Base-by-base conservation (phyloP, 2,329 filamentous ascomycete genomes). In the Sclerotinia spermophila region DNA sequence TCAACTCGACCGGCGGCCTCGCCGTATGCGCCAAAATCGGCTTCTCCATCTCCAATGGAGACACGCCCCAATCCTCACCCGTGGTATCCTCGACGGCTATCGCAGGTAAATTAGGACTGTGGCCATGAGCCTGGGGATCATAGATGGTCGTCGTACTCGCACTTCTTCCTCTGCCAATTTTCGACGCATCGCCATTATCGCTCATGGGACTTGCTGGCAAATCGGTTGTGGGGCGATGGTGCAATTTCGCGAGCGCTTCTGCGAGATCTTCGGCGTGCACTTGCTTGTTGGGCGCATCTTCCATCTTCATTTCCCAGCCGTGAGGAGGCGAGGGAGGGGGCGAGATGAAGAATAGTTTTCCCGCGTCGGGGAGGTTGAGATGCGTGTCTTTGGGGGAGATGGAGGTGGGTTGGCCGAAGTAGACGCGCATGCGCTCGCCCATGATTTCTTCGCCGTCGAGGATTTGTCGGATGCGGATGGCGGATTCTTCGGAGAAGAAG, bases 391-490 rank as follows among this genome's bases (percentile, higher is more conserved):
- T 78, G 53, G 82, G 76, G 75, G 86, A 81, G 68, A 89, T 80
- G n/a, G 86, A 83, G 0, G 89, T 91, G 62, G 83, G 81, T 77
- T 88, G 85, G 76, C 89, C 89, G 75, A 90, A 91, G 82, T 90
- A 94, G 76, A 93, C 86, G 74, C 86, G 86, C 76, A 90, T 86
- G 69, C 85, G 84, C 79, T 90, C 85, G 76, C 91, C 92, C 82
- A 94, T 86, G 74, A 95, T 85, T 35, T 83, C 83, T 81, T 94
- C 90, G 76, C 90, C 89, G 77, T 96, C 92, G 81, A 93, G 92
- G 69, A 90, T 84, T 75, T 88, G 84, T 73, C 91, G 89, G 70
- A 95, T 90, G 70, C 84, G 83, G 76, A 92, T 88, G 70, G 92
- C 92, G 68, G 90, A 87, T 68, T 89, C 86, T 77, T 86, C 84